A percentile compares a stretch with the other conserved stretches of the same genome.
Evolutionary conservation across 2,329 filamentous ascomycete species (phyloP).

Genomic region (Cercospora sp.): DNA sequence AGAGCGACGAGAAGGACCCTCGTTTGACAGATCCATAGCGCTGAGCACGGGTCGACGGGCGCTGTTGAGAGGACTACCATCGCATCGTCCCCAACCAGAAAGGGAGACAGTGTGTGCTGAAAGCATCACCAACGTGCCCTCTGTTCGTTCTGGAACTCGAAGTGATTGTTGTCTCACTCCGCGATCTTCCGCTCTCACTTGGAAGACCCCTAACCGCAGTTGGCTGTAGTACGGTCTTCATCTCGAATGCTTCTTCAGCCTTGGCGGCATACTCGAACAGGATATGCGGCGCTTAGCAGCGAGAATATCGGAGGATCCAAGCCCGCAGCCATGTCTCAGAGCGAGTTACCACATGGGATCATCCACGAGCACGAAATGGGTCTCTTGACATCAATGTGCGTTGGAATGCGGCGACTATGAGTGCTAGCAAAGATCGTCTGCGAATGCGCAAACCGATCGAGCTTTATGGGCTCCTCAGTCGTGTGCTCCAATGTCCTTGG

Average conservation of each 20-base stretch:
- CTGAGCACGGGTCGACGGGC: not conserved
- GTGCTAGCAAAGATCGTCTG: not conserved
- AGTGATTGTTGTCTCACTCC: not conserved
- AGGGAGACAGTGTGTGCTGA: not conserved
- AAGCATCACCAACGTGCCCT: not conserved
- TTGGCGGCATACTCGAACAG: constrained; percentile 4
- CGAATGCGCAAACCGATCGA: not conserved
- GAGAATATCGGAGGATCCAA: constrained; percentile 1
- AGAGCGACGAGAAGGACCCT: not conserved
- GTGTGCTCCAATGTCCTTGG: not conserved
- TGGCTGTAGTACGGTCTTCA: not conserved
- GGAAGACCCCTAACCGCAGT: not conserved
- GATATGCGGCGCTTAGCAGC: constrained; percentile 4
- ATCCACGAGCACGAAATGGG: not conserved
- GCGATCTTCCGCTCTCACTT: not conserved
- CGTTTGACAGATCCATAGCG: not conserved
- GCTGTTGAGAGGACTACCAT: not conserved
- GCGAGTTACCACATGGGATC: not conserved
- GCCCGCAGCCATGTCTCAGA: constrained; percentile 5
- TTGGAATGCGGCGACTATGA: not conserved
- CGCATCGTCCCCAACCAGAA: too few species aligned
- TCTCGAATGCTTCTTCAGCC: constrained; percentile 2
- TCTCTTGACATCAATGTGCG: not conserved
- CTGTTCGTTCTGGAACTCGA: not conserved
- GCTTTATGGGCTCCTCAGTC: not conserved